phyloP scores from a whole-genome alignment of 2,329 filamentous ascomycete species.

The Blastomyces percursus region DNA sequence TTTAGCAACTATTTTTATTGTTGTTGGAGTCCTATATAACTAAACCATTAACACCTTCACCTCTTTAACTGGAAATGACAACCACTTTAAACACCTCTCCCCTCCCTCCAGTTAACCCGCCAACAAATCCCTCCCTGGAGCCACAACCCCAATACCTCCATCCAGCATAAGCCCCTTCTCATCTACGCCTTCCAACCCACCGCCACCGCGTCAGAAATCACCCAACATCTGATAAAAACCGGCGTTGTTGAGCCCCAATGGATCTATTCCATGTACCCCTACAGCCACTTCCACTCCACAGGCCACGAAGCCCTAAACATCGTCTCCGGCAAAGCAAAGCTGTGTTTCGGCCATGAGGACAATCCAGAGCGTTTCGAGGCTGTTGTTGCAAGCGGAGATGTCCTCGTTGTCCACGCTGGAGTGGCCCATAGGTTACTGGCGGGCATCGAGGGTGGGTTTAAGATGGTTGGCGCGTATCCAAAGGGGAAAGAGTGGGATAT shows the following conservation, averaged over 20 bases:
- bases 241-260: constrained; percentile 53
- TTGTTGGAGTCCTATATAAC: too few relatives aligned
- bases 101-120: constrained; percentile 45
- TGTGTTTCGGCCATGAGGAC: constrained; percentile 56
- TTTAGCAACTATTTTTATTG: neutral
- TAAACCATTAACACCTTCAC: neutral
- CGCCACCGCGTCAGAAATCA: constrained; percentile 41
- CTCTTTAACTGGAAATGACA: neutral
- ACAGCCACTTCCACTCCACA: constrained; percentile 57
- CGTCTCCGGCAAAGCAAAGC: constrained; percentile 44
- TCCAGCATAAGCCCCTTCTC: constrained; percentile 52
- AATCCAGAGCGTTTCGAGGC: constrained; percentile 49
- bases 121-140: constrained; percentile 49
- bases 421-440: constrained; percentile 53
- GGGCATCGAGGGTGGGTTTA: constrained; percentile 45
- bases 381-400: constrained; percentile 48
- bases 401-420: constrained; percentile 55
- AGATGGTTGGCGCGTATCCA: constrained; percentile 60
- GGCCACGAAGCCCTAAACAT: constrained; percentile 57
- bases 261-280: constrained; percentile 58
- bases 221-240: constrained; percentile 43
- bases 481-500: constrained; percentile 52
- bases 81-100: constrained; percentile 29
- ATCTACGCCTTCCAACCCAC: constrained; percentile 50
- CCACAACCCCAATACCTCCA: constrained; percentile 53